Evolutionary conservation across 352 stramenopile species (phyloP).

Genomic region (Phytophthora lateralis): DNA sequence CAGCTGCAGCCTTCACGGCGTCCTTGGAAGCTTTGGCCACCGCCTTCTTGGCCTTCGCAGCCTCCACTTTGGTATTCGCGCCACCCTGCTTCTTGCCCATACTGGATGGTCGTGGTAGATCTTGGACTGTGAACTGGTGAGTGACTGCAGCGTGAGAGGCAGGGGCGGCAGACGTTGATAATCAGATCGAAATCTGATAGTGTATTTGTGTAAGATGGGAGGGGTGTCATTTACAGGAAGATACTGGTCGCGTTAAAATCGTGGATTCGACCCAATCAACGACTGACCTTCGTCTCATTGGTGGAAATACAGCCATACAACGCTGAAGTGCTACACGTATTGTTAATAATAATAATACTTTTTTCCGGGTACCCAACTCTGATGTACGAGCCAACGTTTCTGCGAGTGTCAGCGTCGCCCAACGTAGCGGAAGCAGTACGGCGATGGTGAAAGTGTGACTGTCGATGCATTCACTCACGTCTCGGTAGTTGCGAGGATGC

Average conservation of each 20-base stretch:
- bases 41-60: constrained; percentile 76
- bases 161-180: too few relatives aligned
- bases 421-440: too few relatives aligned
- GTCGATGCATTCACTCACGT: too few relatives aligned
- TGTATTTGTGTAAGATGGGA: not conserved
- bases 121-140: constrained; percentile 1
- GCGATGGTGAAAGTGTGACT: too few relatives aligned
- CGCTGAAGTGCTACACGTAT: too few relatives aligned
- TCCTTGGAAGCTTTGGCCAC: constrained; percentile 59
- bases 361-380: too few relatives aligned
- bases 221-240: not conserved
- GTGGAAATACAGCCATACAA: not conserved
- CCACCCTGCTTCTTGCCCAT: constrained; percentile 62
- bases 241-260: not conserved
- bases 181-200: not conserved
- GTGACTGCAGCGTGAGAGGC: not conserved
- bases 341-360: too few relatives aligned
- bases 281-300: not conserved
- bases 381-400: too few relatives aligned
- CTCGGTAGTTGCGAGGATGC: too few relatives aligned
- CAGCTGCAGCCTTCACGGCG: constrained; percentile 48
- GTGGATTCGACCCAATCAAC: constrained; percentile 1
- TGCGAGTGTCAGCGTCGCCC: too few relatives aligned
- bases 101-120: constrained; percentile 24
- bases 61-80: constrained; percentile 77